Conservation (phyloP, 2,329 filamentous ascomycete species). For the Fusarium nisikadoi region DNA sequence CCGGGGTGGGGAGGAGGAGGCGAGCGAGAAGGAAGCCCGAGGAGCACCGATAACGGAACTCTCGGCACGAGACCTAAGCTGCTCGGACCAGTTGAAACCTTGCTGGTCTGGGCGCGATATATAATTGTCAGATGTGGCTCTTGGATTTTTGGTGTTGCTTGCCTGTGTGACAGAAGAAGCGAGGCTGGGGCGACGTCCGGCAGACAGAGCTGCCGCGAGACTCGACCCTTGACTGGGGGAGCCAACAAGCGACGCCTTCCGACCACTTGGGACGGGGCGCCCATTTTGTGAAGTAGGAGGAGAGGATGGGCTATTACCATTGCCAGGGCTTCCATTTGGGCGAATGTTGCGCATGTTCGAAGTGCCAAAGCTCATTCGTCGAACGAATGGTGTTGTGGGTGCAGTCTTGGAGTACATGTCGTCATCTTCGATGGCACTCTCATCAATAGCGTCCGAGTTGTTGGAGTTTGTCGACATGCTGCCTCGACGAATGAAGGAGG, state of each 20-base stretch:
- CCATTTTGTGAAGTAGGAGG: constrained; percentile 50
- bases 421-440: constrained; percentile 78
- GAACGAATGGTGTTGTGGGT: constrained; percentile 79
- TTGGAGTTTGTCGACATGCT: constrained; percentile 74
- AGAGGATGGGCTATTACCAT: constrained; percentile 67
- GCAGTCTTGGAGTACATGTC: constrained; percentile 67
- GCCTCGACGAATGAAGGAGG: constrained; percentile 67
- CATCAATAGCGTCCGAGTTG: constrained; percentile 72
- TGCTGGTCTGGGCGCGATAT: constrained; percentile 76
- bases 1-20: constrained; percentile 54
- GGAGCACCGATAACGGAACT: constrained; percentile 72
- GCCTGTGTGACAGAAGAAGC: constrained; percentile 59
- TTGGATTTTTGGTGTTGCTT: constrained; percentile 67
- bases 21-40: constrained; percentile 69
- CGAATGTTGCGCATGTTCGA: constrained; percentile 72
- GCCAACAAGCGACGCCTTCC: constrained; percentile 44
- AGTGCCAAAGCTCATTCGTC: constrained; percentile 90
- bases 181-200: constrained; percentile 52
- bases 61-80: constrained; percentile 90
- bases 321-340: constrained; percentile 68
- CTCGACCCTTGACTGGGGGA: constrained; percentile 44
- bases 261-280: constrained; percentile 47
- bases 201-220: constrained; percentile 49
- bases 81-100: constrained; percentile 97
- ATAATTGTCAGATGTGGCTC: constrained; percentile 73